Conservation (phyloP, 495 filamentous ascomycete genomes). For the Venustampulla echinocandica region DNA sequence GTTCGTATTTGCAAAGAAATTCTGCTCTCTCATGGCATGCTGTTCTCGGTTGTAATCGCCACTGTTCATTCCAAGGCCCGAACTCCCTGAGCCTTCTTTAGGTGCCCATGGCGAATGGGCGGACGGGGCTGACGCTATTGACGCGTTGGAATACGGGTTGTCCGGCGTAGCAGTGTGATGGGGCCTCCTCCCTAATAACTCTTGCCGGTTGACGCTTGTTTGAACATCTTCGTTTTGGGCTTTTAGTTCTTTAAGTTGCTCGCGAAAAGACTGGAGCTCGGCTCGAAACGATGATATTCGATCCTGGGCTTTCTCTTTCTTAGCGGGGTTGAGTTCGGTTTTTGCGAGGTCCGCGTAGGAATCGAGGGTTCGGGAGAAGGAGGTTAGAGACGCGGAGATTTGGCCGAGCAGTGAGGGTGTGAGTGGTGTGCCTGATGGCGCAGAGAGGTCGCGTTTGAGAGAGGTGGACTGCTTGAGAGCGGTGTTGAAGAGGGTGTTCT, state of each 20-base stretch:
- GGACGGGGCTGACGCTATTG: slow-evolving; percentile 22
- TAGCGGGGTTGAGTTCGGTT: slow-evolving; percentile 75
- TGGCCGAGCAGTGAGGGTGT: slow-evolving; percentile 57
- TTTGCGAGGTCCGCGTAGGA: slow-evolving; percentile 82
- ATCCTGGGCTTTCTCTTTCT: slow-evolving; percentile 84
- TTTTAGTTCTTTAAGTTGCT: slow-evolving; percentile 69
- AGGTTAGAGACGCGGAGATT: slow-evolving; percentile 77
- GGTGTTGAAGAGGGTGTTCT: slow-evolving; percentile 93
- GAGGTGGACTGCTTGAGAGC: slow-evolving; percentile 87
- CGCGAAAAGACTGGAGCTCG: slow-evolving; percentile 70
- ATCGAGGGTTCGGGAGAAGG: slow-evolving; percentile 85
- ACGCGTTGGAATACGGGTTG: slow-evolving; percentile 76
- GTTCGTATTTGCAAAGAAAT: slow-evolving; percentile 72
- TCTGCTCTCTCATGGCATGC: slow-evolving; percentile 84
- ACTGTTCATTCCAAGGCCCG: slow-evolving; percentile 29
- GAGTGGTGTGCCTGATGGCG: slow-evolving; percentile 44
- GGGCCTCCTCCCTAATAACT: slow-evolving; percentile 84
- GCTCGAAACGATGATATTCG: slow-evolving; percentile 76
- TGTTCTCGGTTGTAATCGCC: slow-evolving; percentile 60
- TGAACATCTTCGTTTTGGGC: slow-evolving; percentile 64
- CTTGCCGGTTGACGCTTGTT: slow-evolving; percentile 63
- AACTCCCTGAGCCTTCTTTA: slow-evolving; percentile 4
- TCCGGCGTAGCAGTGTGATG: slow-evolving; percentile 84
- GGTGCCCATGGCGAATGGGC: slow-evolving; percentile 21
- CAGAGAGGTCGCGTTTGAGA: slow-evolving; percentile 67